Percentiles rank a stretch among this genome's conserved stretches.
phyloP scores from a whole-genome alignment of 2,329 filamentous ascomycete species.

The Pezizomycotina sp. region DNA sequence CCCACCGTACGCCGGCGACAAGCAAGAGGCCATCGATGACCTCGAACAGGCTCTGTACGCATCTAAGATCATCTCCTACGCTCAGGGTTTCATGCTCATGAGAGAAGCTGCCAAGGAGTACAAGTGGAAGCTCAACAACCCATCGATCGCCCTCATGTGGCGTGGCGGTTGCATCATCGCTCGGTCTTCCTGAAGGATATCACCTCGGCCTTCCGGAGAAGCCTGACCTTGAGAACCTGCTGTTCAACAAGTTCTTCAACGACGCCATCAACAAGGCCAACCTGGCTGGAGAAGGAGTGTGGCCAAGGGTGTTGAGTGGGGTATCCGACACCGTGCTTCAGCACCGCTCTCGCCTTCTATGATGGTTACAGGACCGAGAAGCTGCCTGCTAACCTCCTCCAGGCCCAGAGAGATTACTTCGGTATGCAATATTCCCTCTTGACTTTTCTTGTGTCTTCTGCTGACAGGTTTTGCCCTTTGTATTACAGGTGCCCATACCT shows the following conservation, averaged over 20 bases:
- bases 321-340: constrained; percentile 95
- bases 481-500: constrained; percentile 51
- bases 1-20: constrained; percentile 67
- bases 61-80: constrained; percentile 99
- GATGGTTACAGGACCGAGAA: constrained; percentile 96
- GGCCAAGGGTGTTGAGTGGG: constrained; percentile 77
- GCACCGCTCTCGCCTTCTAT: constrained; percentile 93
- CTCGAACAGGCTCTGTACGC: constrained; percentile 98
- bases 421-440: constrained; percentile 34
- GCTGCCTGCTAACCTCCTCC: constrained; percentile 91
- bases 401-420: constrained; percentile 99
- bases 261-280: constrained; percentile 97
- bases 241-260: constrained; percentile 99
- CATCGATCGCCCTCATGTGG: constrained; percentile 99
- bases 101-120: constrained; percentile 94
- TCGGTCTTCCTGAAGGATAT: constrained; percentile 99
- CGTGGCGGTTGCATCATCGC: constrained; percentile 99
- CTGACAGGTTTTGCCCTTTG: constrained; percentile 2
- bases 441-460: not conserved
- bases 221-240: constrained; percentile 89
- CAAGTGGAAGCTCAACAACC: constrained; percentile 98
- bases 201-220: constrained; percentile 84
- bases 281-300: constrained; percentile 82
- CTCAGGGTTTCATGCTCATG: constrained; percentile 99
- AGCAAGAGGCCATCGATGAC: constrained; percentile 83